These are phyloP conservation scores for Vigna hirtella DNA, from an alignment of 306 rosid genomes.

Conservation along the genomic window DNA sequence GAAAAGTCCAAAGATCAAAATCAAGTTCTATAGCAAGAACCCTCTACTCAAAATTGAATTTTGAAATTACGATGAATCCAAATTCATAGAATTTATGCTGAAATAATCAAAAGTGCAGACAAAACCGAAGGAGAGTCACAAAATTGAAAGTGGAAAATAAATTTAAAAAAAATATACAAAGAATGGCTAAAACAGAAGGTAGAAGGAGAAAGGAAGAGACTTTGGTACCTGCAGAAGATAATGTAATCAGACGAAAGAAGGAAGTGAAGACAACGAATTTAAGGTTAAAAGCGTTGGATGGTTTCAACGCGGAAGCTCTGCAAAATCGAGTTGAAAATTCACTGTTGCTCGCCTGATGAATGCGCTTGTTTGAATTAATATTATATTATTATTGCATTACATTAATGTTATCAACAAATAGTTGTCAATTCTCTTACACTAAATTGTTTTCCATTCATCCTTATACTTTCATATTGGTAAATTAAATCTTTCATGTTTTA, in stretches of 20 bases:
- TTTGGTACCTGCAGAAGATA: conserved; percentile 15
- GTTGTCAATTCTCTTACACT: not conserved
- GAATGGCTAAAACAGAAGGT: not conserved
- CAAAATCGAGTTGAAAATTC: conserved; percentile 23
- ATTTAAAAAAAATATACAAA: not conserved
- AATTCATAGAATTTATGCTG: conserved; percentile 6
- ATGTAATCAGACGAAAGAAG: not conserved
- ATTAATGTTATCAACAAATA: not conserved
- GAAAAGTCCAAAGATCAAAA: conserved; percentile 26
- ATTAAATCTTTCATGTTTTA: no score
- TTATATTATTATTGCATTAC: not conserved
- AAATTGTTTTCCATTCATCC: no score
- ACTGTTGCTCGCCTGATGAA: not conserved
- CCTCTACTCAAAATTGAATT: conserved; percentile 27
- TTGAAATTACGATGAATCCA: conserved; percentile 7
- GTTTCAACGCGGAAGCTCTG: conserved; percentile 33
- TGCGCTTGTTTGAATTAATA: not conserved
- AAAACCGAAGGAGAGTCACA: not conserved
- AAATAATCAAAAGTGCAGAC: conserved; percentile 4
- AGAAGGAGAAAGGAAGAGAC: not conserved
- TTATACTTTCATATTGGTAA: no score
- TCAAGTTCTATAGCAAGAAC: conserved; percentile 11
- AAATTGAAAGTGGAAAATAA: not conserved
- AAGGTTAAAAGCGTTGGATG: conserved; percentile 2
- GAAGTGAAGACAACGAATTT: not conserved